Evolutionary conservation across 2,329 filamentous ascomycete species (phyloP).

Genomic region (Verticillium albo-atrum): DNA sequence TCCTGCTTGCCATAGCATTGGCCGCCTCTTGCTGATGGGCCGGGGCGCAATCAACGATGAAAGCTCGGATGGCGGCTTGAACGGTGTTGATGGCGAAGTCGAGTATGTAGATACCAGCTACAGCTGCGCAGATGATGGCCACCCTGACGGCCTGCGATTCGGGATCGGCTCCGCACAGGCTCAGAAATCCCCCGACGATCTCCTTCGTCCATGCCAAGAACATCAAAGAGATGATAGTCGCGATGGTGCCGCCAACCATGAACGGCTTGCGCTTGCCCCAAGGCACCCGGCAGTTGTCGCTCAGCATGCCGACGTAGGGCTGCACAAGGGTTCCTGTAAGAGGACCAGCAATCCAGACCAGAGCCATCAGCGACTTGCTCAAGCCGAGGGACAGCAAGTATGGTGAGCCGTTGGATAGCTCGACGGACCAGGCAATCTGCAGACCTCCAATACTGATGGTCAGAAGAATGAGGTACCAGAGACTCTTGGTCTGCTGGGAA

Average conservation of each 20-base stretch:
- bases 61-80: constrained; percentile 85
- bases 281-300: constrained; percentile 68
- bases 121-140: constrained; percentile 71
- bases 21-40: constrained; percentile 90
- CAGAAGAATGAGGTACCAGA: constrained; percentile 80
- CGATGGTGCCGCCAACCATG: constrained; percentile 65
- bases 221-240: constrained; percentile 64
- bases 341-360: constrained; percentile 82
- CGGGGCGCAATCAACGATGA: constrained; percentile 90
- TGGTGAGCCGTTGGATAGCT: constrained; percentile 87
- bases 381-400: constrained; percentile 76
- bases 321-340: constrained; percentile 75
- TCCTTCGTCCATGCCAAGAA: constrained; percentile 71
- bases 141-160: constrained; percentile 60
- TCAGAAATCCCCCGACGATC: constrained; percentile 62
- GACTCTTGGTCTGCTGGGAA: constrained; percentile 66
- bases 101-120: constrained; percentile 81
- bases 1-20: constrained; percentile 89
- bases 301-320: constrained; percentile 77
- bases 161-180: constrained; percentile 66
- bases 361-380: constrained; percentile 76
- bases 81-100: constrained; percentile 98
- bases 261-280: constrained; percentile 82
- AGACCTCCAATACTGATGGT: constrained; percentile 84
- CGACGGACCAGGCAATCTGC: constrained; percentile 94